Conservation (phyloP, 1,139 yeast species). For the Kluyveromyces marxianus region DNA sequence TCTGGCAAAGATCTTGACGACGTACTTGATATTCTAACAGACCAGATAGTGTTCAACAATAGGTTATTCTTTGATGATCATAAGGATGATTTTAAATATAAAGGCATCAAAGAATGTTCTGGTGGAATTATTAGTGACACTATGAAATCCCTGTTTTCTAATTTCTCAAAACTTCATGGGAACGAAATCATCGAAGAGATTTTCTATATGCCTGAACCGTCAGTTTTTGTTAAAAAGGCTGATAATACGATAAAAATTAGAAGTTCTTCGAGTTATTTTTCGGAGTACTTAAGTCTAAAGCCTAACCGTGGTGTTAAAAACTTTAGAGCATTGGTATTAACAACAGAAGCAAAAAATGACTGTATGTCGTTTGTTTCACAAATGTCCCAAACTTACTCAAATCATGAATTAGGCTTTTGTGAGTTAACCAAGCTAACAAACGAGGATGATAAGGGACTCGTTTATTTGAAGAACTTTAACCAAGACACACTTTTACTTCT, state of each 20-base stretch:
- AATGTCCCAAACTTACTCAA: slow-evolving; percentile 27
- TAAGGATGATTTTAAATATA: slow-evolving; percentile 15
- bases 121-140: slow-evolving; percentile 20
- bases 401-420: slow-evolving; percentile 30
- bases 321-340: slow-evolving; percentile 46
- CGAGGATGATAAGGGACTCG: slow-evolving; percentile 26
- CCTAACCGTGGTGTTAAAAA: slow-evolving; percentile 46
- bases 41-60: slow-evolving; percentile 41
- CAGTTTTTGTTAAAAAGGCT: slow-evolving; percentile 25
- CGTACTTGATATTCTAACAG: slow-evolving; percentile 31
- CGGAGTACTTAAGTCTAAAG: slow-evolving; percentile 39
- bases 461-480: slow-evolving; percentile 23
- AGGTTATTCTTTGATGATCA: slow-evolving; percentile 24
- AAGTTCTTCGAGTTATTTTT: slow-evolving; percentile 24
- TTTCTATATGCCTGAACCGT: slow-evolving; percentile 22
- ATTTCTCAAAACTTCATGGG: slow-evolving; percentile 23
- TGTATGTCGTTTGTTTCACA: slow-evolving; percentile 24
- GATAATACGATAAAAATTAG: slow-evolving; percentile 26
- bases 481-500: slow-evolving; percentile 35
- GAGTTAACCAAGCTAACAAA: slow-evolving; percentile 27
- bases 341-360: slow-evolving; percentile 27
- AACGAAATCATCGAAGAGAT: slow-evolving; percentile 21
- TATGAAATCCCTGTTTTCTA: slow-evolving; percentile 16
- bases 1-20: slow-evolving; percentile 16
- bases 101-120: slow-evolving; percentile 15